phyloP scores from a whole-genome alignment of 805 yeast genomes.

The Kuraishia hungarica region DNA sequence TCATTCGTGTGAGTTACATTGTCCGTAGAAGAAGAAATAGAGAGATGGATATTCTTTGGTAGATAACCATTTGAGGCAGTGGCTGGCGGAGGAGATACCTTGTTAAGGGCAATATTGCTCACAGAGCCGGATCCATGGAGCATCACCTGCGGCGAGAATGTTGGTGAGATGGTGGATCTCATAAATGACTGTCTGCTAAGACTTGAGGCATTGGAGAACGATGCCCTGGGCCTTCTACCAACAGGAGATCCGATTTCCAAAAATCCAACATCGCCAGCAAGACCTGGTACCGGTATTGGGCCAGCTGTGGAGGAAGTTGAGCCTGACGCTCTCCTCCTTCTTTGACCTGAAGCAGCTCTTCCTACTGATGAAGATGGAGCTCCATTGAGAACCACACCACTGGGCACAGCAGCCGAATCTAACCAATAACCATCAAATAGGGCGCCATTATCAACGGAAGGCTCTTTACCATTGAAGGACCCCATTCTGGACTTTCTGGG shows the following conservation, averaged over 20 bases:
- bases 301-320: background rate
- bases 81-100: background rate
- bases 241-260: conserved; percentile 1
- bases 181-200: background rate
- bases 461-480: background rate
- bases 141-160: conserved; percentile 9
- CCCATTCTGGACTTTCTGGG: conserved; percentile 3
- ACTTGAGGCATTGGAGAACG: conserved; percentile 20
- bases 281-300: background rate
- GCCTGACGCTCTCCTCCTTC: background rate
- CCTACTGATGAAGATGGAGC: background rate
- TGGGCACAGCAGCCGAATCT: background rate
- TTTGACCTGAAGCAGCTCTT: background rate
- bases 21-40: conserved; percentile 10
- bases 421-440: background rate
- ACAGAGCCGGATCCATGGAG: conserved; percentile 1
- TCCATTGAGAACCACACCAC: background rate
- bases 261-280: background rate
- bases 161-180: conserved; percentile 13
- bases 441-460: background rate
- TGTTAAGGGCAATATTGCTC: conserved; percentile 1
- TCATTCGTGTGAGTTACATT: conserved; percentile 3
- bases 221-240: conserved; percentile 22
- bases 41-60: conserved; percentile 6
- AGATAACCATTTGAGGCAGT: conserved; percentile 5